Conservation (phyloP, 2,329 filamentous ascomycete genomes). For the Trematosphaeria pertusa region DNA sequence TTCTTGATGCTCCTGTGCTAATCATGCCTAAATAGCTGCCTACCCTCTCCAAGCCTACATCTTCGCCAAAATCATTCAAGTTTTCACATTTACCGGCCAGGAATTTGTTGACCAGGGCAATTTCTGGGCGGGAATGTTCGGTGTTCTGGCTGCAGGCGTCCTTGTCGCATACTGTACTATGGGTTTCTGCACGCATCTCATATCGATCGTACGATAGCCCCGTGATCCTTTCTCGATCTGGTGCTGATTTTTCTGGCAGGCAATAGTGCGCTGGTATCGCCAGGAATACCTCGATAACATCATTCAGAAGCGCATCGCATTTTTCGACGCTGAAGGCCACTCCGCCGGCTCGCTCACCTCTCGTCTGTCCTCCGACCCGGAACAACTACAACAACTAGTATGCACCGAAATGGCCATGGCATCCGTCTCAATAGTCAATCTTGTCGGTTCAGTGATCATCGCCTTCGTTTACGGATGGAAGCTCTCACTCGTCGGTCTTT, state of each 20-base stretch:
- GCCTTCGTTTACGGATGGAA: conserved; percentile 80
- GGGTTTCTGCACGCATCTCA: conserved; percentile 41
- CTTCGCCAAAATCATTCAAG: conserved; percentile 46
- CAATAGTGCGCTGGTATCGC: conserved; percentile 61
- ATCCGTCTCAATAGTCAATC: conserved; percentile 69
- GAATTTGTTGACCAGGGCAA: conserved; percentile 49
- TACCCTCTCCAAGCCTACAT: conserved; percentile 50
- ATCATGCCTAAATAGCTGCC: conserved; percentile 27
- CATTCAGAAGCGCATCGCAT: conserved; percentile 65
- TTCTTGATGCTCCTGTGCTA: background rate
- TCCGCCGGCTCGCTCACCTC: conserved; percentile 67
- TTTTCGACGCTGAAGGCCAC: conserved; percentile 68
- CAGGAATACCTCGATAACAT: conserved; percentile 68
- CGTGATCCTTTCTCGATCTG: too few species aligned
- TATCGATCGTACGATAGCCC: conserved; percentile 46
- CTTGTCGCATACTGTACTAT: conserved; percentile 63
- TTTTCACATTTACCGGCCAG: conserved; percentile 42
- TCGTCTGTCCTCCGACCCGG: conserved; percentile 63
- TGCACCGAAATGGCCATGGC: conserved; percentile 66
- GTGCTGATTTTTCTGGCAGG: too few species aligned
- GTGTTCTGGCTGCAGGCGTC: conserved; percentile 62
- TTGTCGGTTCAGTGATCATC: conserved; percentile 70
- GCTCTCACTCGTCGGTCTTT: conserved; percentile 70
- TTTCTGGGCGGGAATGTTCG: conserved; percentile 73
- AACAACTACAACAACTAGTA: conserved; percentile 68